Evolutionary conservation across 2,329 filamentous ascomycete genomes (phyloP).

Genomic region (Cercospora sojina): DNA sequence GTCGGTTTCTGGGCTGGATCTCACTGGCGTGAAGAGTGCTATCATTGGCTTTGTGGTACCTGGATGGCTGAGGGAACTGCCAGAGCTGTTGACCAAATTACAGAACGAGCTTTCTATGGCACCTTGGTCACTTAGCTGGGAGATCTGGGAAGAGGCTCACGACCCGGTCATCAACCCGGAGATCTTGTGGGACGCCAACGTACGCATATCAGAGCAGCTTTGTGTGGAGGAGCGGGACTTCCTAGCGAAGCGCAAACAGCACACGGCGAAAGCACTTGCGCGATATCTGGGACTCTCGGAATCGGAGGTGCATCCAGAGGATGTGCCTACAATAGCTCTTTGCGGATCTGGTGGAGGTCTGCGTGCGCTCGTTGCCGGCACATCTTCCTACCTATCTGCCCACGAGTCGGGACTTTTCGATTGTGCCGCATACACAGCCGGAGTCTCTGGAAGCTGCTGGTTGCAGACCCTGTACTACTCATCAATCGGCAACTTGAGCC

Average conservation of each 20-base stretch:
- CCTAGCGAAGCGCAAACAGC: conserved; percentile 63
- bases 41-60: conserved; percentile 61
- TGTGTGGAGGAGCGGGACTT: conserved; percentile 82
- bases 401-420: conserved; percentile 88
- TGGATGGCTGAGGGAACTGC: conserved; percentile 75
- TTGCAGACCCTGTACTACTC: conserved; percentile 85
- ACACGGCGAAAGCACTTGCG: conserved; percentile 72
- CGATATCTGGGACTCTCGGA: conserved; percentile 77
- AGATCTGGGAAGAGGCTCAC: conserved; percentile 90
- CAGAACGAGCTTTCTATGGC: conserved; percentile 85
- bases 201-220: conserved; percentile 77
- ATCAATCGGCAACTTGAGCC: conserved; percentile 67
- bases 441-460: conserved; percentile 96
- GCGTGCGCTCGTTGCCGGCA: conserved; percentile 83
- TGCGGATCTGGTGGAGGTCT: conserved; percentile 92
- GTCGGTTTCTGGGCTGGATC: conserved; percentile 34
- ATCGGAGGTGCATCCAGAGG: conserved; percentile 81
- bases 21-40: conserved; percentile 30
- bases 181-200: conserved; percentile 75
- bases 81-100: conserved; percentile 75
- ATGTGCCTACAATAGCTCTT: conserved; percentile 89
- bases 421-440: conserved; percentile 90
- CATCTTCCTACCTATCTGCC: conserved; percentile 80
- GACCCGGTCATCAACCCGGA: conserved; percentile 83
- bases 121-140: conserved; percentile 82